Base-by-base conservation (phyloP, 805 yeast genomes). In the Barnettozyma sp. region DNA sequence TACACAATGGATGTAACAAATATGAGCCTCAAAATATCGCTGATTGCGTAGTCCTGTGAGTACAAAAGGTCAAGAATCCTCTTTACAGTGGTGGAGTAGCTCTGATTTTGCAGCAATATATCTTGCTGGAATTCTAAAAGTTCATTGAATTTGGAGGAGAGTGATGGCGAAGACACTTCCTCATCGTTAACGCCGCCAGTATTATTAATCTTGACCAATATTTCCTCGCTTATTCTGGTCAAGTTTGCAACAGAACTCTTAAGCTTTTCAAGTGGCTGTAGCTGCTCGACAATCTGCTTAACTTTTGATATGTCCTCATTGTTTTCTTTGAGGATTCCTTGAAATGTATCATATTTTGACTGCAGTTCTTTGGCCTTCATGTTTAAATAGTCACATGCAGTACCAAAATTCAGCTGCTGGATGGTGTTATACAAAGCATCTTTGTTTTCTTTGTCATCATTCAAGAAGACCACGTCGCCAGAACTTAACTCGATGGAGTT, bases 371-470 rank as follows among this genome's bases (percentile, higher is more conserved):
- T 78, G 0, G 97, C 97, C 38, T 76, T 63, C 18, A 63, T 55
- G 54, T 86, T 88, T 30, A 92, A 65, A 18, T 68, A 66, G 6
- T 74, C 70, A 2, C 97, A 97, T 23, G 88, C 79, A 18, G 77
- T 69, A 2, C 88, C 82, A 56, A 92, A 88, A 44, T 87, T 87
- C 38, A 77, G 59, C 50, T 76, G 73, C 42, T 76, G 73, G 12
- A 88, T 63, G 6, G 67, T 56, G 3, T 59, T 60, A 46, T 64
- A 73, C 6, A 79, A 60, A 9, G 65, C 61, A 4, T 52, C 56
- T 24, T 59, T 60, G 13, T 44, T 41, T 13, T 43, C 38, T 10
- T 33, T 48, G 15, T 39, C 38, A n/a, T 47, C 53, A 19, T 50
- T 44, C 7, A 45, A 28, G 2, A 45, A 41, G 12, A 46, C 38